Base-by-base conservation (phyloP, 2,329 filamentous ascomycete genomes). In the Calonectria pauciramosa region DNA sequence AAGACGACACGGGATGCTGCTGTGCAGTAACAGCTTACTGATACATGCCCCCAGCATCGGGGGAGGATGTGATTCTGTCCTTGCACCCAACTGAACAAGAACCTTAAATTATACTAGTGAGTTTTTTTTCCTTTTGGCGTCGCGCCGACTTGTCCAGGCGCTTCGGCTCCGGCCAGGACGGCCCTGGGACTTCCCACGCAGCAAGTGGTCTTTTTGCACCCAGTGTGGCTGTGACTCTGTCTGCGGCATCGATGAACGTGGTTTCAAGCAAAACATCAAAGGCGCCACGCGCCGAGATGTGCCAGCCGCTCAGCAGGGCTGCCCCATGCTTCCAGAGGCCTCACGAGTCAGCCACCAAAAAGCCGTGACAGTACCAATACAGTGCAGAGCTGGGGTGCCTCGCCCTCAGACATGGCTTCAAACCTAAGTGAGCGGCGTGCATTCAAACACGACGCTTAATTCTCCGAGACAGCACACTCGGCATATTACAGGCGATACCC, bases 131-230 rank as follows among this genome's bases (percentile, higher is more conserved):
- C 44, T 38, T 60, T 49, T 60, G 38, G 44, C n/a, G 3, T 41
- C 34, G 56, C 34, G 14, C 56, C 28, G 34, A 28, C 32, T 16
- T 41, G 56, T 20, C 36, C 38, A 38, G 32, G 56, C 16, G 23
- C 51, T 66, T 70, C 71, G 71, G 71, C 71, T 73, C 66, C 71
- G 71, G 49, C 49, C 59, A 26, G 18, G 26, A 65, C 68, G 59
- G 47, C 34, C 47, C 34, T 56, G n/a, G 56, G 23, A 52, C 49
- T 26, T 26, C 34, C 18, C 44, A 32, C 54, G 68, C 52, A 30
- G 10, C 60, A 49, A 23, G 10, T 32, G 60, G 60, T 49, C 18
- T 47, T 63, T 63, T 63, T 63, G 56, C 36, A 63, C 13, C n/a
- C 13, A 26, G 2, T 16, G 56, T 63, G 56, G 56, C 56, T 63